Conservation (phyloP, 805 yeast species). For the Saturnispora gosingensis region DNA sequence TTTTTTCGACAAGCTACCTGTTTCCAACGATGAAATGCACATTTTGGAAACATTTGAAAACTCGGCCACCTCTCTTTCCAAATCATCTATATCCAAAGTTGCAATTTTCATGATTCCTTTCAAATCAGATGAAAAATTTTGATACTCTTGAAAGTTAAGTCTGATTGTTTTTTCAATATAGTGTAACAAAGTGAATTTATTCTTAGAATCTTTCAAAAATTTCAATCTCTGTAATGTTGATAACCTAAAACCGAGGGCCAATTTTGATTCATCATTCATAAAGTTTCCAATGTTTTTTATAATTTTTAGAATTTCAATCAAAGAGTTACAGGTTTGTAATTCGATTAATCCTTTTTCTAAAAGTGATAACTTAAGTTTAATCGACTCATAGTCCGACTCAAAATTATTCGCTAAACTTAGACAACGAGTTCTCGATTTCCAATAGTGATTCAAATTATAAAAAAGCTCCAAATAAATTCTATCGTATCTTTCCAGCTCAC, state of each 20-base stretch:
- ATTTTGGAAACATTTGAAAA: conserved; percentile 41
- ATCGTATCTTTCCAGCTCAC: conserved; percentile 58
- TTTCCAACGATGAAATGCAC: conserved; percentile 44
- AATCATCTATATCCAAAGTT: conserved; percentile 53
- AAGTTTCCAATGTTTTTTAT: conserved; percentile 69
- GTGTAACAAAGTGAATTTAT: conserved; percentile 62
- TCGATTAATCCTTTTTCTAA: conserved; percentile 52
- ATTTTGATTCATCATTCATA: conserved; percentile 64
- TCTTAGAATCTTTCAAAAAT: conserved; percentile 63
- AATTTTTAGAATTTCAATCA: conserved; percentile 52
- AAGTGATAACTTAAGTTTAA: conserved; percentile 43
- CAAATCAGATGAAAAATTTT: conserved; percentile 54
- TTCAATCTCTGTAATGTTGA: conserved; percentile 60
- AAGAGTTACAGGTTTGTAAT: conserved; percentile 41
- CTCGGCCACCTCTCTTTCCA: conserved; percentile 50
- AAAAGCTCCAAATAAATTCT: conserved; percentile 59
- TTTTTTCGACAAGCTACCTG: conserved; percentile 58
- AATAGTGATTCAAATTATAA: conserved; percentile 57
- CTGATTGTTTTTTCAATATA: conserved; percentile 66
- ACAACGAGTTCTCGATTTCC: conserved; percentile 66
- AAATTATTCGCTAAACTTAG: conserved; percentile 44
- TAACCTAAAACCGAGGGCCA: conserved; percentile 62
- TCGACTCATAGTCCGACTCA: conserved; percentile 58
- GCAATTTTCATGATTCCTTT: conserved; percentile 43
- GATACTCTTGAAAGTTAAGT: conserved; percentile 52